These are phyloP conservation scores for Ogataea henricii DNA, from an alignment of 805 yeast genomes.

Conservation along the genomic window DNA sequence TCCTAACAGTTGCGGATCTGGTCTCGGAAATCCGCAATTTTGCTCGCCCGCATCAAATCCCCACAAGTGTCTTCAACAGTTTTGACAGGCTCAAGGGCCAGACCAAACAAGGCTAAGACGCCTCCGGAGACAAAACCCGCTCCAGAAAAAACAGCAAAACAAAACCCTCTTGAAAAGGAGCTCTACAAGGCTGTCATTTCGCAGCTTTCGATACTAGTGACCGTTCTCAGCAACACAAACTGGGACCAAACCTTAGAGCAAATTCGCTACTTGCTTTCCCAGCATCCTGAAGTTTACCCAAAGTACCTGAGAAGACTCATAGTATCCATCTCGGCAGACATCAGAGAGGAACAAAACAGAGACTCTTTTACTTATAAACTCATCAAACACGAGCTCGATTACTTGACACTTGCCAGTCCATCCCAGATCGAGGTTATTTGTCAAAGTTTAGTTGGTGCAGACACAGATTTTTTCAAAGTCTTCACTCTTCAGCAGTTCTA, in stretches of 20 bases:
- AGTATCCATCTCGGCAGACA: constrained; percentile 15
- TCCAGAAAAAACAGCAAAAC: constrained; percentile 4
- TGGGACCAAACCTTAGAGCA: constrained; percentile 43
- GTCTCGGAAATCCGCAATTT: constrained; percentile 7
- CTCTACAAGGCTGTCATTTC: constrained; percentile 41
- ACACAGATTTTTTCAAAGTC: constrained; percentile 31
- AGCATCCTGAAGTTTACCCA: constrained; percentile 37
- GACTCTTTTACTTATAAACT: constrained; percentile 25
- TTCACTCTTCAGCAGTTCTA: constrained; percentile 36
- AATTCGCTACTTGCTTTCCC: constrained; percentile 48
- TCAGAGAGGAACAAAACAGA: constrained; percentile 27
- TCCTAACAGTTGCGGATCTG: constrained; percentile 1
- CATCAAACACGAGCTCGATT: constrained; percentile 27
- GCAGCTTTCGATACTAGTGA: constrained; percentile 54
- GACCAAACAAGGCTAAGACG: constrained; percentile 25
- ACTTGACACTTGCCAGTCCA: constrained; percentile 23
- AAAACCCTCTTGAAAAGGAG: constrained; percentile 18
- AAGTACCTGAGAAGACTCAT: constrained; percentile 26
- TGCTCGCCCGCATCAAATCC: constrained; percentile 7
- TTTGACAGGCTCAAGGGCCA: constrained; percentile 31
- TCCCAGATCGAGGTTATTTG: constrained; percentile 17
- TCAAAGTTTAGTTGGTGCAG: constrained; percentile 20
- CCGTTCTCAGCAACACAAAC: constrained; percentile 44
- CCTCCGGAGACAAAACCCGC: constrained; percentile 15
- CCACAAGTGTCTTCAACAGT: constrained; percentile 23